Percentiles rank a stretch among this genome's conserved stretches.
phyloP scores from a whole-genome alignment of 371 early-diverging fungal species.

The Circinella umbellata region DNA sequence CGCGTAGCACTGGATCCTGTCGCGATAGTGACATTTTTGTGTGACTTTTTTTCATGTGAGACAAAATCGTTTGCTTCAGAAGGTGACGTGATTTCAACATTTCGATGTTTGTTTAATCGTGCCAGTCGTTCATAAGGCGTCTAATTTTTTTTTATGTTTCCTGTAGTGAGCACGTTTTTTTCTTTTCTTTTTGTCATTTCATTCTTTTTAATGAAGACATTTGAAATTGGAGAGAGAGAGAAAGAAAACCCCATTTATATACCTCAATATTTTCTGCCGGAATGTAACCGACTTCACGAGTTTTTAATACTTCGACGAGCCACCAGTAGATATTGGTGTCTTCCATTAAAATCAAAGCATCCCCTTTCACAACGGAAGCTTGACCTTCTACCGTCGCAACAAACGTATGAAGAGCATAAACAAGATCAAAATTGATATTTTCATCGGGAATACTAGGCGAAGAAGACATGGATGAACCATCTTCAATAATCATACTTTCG shows the following conservation, averaged over 20 bases:
- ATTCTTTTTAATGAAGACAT: background rate
- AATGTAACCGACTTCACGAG: slow-evolving; percentile 91
- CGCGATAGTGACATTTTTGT: slow-evolving; percentile 43
- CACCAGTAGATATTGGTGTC: slow-evolving; percentile 98
- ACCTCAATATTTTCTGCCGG: slow-evolving; percentile 96
- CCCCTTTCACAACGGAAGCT: slow-evolving; percentile 88
- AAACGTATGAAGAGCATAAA: slow-evolving; percentile 95
- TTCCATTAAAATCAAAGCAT: slow-evolving; percentile 87
- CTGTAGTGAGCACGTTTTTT: background rate
- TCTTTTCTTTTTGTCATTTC: background rate
- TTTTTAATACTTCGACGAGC: slow-evolving; percentile 89
- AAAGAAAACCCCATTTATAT: background rate
- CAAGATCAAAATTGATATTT: slow-evolving; percentile 75
- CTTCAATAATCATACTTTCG: slow-evolving; percentile 46
- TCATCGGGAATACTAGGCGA: slow-evolving; percentile 73
- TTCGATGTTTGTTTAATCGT: slow-evolving; percentile 86
- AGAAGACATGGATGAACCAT: slow-evolving; percentile 55
- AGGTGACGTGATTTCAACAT: slow-evolving; percentile 71
- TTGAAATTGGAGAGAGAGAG: too few relatives aligned
- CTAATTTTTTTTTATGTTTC: slow-evolving; percentile 36
- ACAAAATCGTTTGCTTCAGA: slow-evolving; percentile 9
- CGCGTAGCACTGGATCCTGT: slow-evolving; percentile 27
- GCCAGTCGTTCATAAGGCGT: slow-evolving; percentile 91
- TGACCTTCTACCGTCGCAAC: slow-evolving; percentile 94
- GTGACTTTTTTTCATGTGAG: slow-evolving; percentile 2